These are phyloP conservation scores for Bonia amplexicaulis DNA, from an alignment of 176 grass and related monocot genomes.

Conservation along the genomic window DNA sequence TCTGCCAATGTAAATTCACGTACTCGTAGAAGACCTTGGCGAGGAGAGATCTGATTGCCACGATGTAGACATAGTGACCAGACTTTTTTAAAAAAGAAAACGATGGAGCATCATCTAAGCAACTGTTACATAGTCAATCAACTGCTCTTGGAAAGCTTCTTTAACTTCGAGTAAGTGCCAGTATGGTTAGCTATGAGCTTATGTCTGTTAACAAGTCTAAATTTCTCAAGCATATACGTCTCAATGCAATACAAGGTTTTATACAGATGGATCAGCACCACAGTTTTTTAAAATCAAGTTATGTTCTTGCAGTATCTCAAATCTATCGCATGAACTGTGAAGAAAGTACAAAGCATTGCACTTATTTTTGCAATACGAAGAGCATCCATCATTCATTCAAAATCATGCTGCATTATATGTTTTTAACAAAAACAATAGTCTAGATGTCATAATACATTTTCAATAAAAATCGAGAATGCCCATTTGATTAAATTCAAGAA, in stretches of 20 bases:
- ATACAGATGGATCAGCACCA: neutral
- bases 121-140: neutral
- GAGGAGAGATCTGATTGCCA: conserved; percentile 61
- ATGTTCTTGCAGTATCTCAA: neutral
- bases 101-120: neutral
- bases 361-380: neutral
- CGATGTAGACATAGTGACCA: conserved; percentile 9
- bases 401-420: neutral
- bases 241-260: neutral
- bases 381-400: neutral
- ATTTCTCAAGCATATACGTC: neutral
- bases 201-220: neutral
- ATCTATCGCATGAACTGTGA: neutral
- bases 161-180: neutral
- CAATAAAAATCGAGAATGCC: neutral
- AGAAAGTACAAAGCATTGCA: neutral
- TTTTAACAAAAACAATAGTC: neutral
- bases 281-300: neutral
- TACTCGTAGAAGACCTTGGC: conserved; percentile 85
- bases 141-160: neutral
- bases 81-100: neutral
- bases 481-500: neutral
- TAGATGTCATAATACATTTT: neutral
- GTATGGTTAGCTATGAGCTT: neutral
- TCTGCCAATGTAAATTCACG: conserved; percentile 83